Conservation (phyloP, 306 rosid genomes). For the Quercus engelmannii region DNA sequence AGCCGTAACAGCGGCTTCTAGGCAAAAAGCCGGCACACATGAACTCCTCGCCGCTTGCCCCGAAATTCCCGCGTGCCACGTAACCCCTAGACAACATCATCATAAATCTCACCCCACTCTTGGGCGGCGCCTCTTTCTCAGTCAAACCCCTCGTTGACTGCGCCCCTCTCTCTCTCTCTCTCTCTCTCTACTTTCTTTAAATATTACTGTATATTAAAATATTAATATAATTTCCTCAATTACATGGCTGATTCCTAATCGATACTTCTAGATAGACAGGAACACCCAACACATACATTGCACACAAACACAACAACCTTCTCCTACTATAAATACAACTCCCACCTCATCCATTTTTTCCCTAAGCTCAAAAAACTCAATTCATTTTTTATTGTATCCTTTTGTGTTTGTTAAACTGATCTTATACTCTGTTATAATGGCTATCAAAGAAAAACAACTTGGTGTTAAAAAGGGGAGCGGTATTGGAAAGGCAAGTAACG, state of each 20-base stretch:
- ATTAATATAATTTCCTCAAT: too few species aligned
- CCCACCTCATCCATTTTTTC: too few species aligned
- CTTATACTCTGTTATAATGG: background rate
- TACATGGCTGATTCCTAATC: background rate
- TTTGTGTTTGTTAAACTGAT: too few species aligned
- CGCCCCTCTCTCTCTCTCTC: background rate
- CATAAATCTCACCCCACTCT: constrained; percentile 5
- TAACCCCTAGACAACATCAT: constrained; percentile 20
- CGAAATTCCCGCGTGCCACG: constrained; percentile 53
- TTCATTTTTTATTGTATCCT: too few species aligned
- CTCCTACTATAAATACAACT: background rate
- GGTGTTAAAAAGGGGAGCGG: constrained; percentile 10
- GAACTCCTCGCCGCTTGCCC: constrained; percentile 40
- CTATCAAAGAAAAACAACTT: background rate
- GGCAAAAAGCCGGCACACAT: constrained; percentile 49
- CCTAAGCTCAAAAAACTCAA: background rate
- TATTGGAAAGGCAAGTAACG: background rate
- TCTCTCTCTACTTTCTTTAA: background rate
- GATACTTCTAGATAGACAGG: too few species aligned
- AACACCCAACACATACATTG: too few species aligned
- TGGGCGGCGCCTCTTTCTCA: constrained; percentile 48
- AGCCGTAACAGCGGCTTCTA: constrained; percentile 32
- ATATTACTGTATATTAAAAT: background rate
- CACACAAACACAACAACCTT: too few species aligned
- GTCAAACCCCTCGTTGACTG: constrained; percentile 35